Percentiles rank a stretch among this genome's conserved stretches.
Evolutionary conservation across 2,329 filamentous ascomycete species (phyloP).

Genomic region (Aphanocladium album): DNA sequence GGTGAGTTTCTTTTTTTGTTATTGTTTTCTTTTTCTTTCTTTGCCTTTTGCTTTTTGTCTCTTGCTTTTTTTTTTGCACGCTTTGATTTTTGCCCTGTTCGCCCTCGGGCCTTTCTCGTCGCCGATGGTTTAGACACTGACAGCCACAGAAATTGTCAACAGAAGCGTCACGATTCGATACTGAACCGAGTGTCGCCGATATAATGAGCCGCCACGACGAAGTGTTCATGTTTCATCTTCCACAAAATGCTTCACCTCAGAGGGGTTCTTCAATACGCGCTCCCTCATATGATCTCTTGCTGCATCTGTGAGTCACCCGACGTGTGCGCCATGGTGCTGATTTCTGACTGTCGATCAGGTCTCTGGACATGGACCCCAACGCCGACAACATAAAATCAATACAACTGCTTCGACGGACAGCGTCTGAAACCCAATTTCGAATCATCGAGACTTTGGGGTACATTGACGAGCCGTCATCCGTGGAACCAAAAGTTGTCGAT

Average conservation of each 20-base stretch:
- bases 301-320: neutral
- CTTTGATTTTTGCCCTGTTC: too few species aligned
- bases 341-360: neutral
- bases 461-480: neutral
- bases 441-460: slow-evolving; percentile 14
- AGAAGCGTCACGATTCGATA: neutral
- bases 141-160: neutral
- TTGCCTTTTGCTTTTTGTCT: too few species aligned
- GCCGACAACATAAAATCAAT: slow-evolving; percentile 9
- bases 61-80: too few species aligned
- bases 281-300: neutral
- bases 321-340: too few species aligned
- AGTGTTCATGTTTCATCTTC: neutral
- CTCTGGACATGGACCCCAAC: neutral
- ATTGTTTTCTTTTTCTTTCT: neutral
- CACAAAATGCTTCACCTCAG: neutral
- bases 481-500: slow-evolving; percentile 12
- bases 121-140: neutral
- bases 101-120: too few species aligned
- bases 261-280: neutral
- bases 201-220: neutral
- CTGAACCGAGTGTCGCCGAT: neutral
- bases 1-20: slow-evolving; percentile 10
- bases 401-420: slow-evolving; percentile 17
- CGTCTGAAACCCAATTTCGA: slow-evolving; percentile 16